Conservation (phyloP, 2,329 filamentous ascomycete species). For the Thielaviopsis musarum region DNA sequence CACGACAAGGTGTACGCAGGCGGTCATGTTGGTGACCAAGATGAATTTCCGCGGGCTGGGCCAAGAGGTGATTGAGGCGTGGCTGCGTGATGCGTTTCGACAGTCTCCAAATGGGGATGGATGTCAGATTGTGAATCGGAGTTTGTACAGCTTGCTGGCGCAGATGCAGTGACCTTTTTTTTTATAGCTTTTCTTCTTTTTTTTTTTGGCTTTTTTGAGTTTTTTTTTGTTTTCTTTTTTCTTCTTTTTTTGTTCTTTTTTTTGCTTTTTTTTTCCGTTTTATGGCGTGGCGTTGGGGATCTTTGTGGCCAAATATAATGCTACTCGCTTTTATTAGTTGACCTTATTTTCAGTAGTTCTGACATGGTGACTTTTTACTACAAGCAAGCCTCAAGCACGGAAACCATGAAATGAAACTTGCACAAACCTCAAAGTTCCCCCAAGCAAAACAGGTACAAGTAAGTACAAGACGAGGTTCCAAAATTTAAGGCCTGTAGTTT, state of each 20-base stretch:
- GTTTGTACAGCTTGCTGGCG: conserved; percentile 17
- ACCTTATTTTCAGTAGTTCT: too few relatives aligned
- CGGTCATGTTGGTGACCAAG: conserved; percentile 19
- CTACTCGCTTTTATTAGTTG: too few relatives aligned
- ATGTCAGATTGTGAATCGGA: conserved; percentile 18
- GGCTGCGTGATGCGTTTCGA: conserved; percentile 18
- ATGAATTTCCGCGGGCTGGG: conserved; percentile 18
- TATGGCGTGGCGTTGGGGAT: neutral
- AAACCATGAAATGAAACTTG: too few relatives aligned
- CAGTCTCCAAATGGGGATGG: conserved; percentile 15
- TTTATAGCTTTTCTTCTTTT: neutral
- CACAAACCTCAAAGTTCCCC: too few relatives aligned
- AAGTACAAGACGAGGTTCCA: too few relatives aligned
- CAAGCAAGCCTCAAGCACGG: too few relatives aligned
- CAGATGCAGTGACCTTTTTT: conserved; percentile 15
- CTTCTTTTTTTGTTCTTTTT: neutral
- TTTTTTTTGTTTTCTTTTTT: neutral
- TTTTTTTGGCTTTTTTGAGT: neutral
- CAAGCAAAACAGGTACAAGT: too few relatives aligned
- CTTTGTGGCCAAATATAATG: too few relatives aligned
- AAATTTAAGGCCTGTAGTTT: too few relatives aligned
- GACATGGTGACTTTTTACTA: too few relatives aligned
- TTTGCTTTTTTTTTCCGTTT: too few relatives aligned
- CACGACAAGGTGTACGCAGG: conserved; percentile 20
- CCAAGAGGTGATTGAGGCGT: conserved; percentile 13